These are phyloP conservation scores for Erysimum cheiri DNA, from an alignment of 441 rosid genomes.

Conservation along the genomic window DNA sequence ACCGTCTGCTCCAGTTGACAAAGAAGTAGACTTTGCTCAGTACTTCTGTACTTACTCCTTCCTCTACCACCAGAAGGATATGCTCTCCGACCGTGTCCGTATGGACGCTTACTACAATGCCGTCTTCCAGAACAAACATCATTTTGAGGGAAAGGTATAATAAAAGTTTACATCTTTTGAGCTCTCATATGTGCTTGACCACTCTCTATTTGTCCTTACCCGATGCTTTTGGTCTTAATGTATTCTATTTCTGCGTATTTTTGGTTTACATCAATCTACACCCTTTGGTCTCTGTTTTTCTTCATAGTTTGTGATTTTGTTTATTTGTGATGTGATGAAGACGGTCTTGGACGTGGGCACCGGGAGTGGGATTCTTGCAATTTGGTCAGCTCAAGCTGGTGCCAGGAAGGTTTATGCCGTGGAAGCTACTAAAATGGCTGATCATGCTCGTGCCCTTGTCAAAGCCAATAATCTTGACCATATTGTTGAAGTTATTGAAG, in stretches of 20 bases:
- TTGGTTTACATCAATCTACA: not conserved
- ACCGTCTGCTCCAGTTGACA: conserved; percentile 63
- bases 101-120: conserved; percentile 94
- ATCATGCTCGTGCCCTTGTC: conserved; percentile 85
- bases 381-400: conserved; percentile 99
- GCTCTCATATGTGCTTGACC: not conserved
- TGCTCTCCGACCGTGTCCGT: conserved; percentile 97
- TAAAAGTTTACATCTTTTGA: not conserved
- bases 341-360: conserved; percentile 95
- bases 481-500: conserved; percentile 86
- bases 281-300: conserved; percentile 5
- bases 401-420: conserved; percentile 97
- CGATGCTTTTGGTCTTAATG: not conserved
- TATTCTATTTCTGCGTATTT: not conserved
- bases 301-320: conserved; percentile 1
- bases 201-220: not conserved
- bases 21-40: conserved; percentile 84
- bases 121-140: conserved; percentile 76
- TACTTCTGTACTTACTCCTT: conserved; percentile 92
- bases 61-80: conserved; percentile 97
- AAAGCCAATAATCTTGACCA: conserved; percentile 73
- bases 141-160: conserved; percentile 80
- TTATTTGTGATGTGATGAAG: conserved; percentile 46
- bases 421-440: conserved; percentile 95
- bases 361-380: conserved; percentile 98